Base-by-base conservation (phyloP, 2,329 filamentous ascomycete genomes). In the Aspergillus ochraceoroseus region DNA sequence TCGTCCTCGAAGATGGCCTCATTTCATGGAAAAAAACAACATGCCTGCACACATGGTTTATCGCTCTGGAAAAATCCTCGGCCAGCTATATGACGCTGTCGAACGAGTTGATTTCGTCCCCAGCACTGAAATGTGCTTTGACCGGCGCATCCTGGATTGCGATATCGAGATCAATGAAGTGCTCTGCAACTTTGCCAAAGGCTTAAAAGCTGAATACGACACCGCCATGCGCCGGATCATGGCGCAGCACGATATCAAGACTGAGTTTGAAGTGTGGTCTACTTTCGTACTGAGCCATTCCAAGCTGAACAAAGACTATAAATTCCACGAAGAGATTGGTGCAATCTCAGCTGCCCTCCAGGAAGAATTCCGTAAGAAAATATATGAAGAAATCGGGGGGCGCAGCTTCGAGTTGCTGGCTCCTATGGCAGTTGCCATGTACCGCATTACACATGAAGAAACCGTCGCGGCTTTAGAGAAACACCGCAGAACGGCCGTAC, bases 231-330 rank as follows among this genome's bases (percentile, higher is more conserved):
- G 77, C 8, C 78, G 88, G 0, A 73, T 95, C 40, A 89, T 96
- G 80, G 83, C 80, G 1, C 89, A 95, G 55, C 80, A 88, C 51
- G 83, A 84, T 29, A 84, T 96, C 41, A 67, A 70, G 12, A 94
- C 85, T 0, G 92, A 98, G 55, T 95, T 95, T 51, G 92, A 98
- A 63, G 77, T 94, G 7, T 95, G 83, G 80, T 83, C 87, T 0
- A 82, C 86, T 0, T 96, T 95, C 61, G 79, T 89, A 2, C 71
- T 96, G 43, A 75, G 76, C 1, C 86, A 84, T 56, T 84, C 85
- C 6, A 74, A 79, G 0, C 75, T 86, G 17, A 80, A 77, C 22
- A 77, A 74, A 6, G 86, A 92, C 48, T 96, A 94, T 69, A 94
- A 92, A 56, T 78, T 88, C 32, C 82, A 88, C 33, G 90, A 98